Conservation (phyloP, 2,329 filamentous ascomycete genomes). For the Alternaria triticimaculans region DNA sequence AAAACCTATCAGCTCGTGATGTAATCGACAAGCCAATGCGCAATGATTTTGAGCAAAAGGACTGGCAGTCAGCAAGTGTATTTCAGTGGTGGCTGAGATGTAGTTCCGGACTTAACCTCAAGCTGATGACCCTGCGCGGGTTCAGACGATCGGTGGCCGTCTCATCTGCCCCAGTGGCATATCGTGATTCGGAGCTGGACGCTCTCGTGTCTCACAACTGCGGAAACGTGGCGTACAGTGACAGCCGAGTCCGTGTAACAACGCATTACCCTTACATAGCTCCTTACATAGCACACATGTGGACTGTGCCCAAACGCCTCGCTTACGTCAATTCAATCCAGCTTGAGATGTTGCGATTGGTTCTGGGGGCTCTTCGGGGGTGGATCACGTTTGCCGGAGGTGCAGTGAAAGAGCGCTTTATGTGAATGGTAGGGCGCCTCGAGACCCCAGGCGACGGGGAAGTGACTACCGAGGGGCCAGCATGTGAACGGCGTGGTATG, state of each 20-base stretch:
- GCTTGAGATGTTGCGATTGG: not conserved
- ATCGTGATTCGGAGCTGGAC: not conserved
- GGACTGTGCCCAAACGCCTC: slow-evolving; percentile 10
- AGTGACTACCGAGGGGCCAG: not conserved
- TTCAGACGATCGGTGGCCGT: not conserved
- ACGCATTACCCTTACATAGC: slow-evolving; percentile 4
- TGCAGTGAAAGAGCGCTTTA: not conserved
- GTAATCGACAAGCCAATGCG: not conserved
- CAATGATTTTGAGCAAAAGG: not conserved
- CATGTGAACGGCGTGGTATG: not conserved
- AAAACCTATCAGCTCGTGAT: not conserved
- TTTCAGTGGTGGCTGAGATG: not conserved
- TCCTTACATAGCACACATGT: slow-evolving; percentile 8
- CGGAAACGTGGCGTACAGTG: slow-evolving; percentile 3
- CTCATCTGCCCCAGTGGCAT: not conserved
- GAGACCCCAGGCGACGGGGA: not conserved
- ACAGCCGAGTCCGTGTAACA: slow-evolving; percentile 5
- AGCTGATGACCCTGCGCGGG: not conserved
- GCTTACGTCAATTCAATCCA: not conserved
- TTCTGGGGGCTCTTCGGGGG: not conserved
- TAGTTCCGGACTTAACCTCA: not conserved
- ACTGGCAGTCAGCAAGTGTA: not conserved
- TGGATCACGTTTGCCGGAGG: not conserved
- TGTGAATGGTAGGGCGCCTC: not conserved
- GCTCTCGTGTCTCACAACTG: not conserved